These are phyloP conservation scores for Fraxinus albicans DNA, from an alignment of 305 asterid genomes.

Conservation along the genomic window DNA sequence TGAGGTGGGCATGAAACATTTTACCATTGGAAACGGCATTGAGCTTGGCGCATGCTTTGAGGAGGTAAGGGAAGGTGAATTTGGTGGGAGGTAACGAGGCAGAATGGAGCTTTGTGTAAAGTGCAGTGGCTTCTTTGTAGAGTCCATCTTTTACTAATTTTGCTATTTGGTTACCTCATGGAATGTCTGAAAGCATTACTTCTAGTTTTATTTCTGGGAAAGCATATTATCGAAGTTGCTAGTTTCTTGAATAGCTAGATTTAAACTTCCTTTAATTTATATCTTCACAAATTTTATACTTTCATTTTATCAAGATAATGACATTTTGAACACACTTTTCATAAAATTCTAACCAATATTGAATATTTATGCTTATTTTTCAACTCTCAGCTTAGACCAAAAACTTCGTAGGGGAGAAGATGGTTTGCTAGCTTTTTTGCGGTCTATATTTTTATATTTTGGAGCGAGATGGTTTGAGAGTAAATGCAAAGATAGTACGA, in stretches of 20 bases:
- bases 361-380: no score
- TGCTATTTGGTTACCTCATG: slow-evolving; percentile 61
- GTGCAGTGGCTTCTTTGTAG: slow-evolving; percentile 60
- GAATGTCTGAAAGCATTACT: slow-evolving; percentile 14
- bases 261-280: no score
- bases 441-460: background rate
- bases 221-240: background rate
- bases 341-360: no score
- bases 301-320: no score
- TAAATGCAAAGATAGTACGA: no score
- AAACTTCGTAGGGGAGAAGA: no score
- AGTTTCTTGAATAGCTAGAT: no score
- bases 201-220: background rate
- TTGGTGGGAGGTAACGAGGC: slow-evolving; percentile 47
- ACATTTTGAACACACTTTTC: no score
- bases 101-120: slow-evolving; percentile 38
- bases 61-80: slow-evolving; percentile 76
- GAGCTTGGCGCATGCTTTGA: slow-evolving; percentile 77
- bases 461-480: background rate
- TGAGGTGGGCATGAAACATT: slow-evolving; percentile 66
- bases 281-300: no score
- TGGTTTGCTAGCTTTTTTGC: no score
- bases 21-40: slow-evolving; percentile 45
- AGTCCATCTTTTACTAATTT: slow-evolving; percentile 61
- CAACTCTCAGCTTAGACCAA: no score